Evolutionary conservation across 2,329 filamentous ascomycete genomes (phyloP), one percentile per base, ranked within the genome.

Genomic region (Nothomitra cinnamomea): DNA sequence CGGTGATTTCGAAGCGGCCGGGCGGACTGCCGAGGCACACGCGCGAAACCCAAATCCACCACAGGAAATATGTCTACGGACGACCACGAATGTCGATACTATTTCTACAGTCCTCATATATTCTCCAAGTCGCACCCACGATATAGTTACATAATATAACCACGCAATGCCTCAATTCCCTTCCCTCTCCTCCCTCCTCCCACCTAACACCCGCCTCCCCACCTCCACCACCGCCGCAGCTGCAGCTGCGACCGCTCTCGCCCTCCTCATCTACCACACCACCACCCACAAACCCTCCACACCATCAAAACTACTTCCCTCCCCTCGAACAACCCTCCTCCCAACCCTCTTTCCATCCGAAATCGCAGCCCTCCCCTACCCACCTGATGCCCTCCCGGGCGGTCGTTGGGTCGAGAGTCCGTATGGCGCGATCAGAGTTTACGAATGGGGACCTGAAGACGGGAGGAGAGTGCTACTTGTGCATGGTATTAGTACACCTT

Each of bases 401-500:
- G 60, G 61, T 53, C 62, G 64, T 35, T 52, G 65, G 58, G 62
- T 65, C 1, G 53, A 59, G 36, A 64, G 61, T 13, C 59, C 61
- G 2, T 63, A 63, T 35, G 64, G 64, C 21, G 50, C 52, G 12
- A 64, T 65, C 58, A 58, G 62, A 38, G 61, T 63, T 2, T 65
- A 65, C 24, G 64, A 66, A 53, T 66, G 63, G 63, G 63, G 64
- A 2, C 57, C 59, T 10, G 54, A 38, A 41, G 47, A 50, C 22
- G 63, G 64, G 12, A 56, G 58, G 28, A 66, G 63, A 36, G 59
- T 65, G 28, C 53, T 65, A 35, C 56, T 65, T 10, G 56, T 65
- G 5, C 63, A 65, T 52, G 62, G 63, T 38, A 62, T 63, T 54
- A 58, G 60, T 13, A 66, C 62, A 4, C 62, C 61, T 12, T 56